Evolutionary conservation across 2,329 filamentous ascomycete genomes (phyloP).

Genomic region (Alternaria sp.): DNA sequence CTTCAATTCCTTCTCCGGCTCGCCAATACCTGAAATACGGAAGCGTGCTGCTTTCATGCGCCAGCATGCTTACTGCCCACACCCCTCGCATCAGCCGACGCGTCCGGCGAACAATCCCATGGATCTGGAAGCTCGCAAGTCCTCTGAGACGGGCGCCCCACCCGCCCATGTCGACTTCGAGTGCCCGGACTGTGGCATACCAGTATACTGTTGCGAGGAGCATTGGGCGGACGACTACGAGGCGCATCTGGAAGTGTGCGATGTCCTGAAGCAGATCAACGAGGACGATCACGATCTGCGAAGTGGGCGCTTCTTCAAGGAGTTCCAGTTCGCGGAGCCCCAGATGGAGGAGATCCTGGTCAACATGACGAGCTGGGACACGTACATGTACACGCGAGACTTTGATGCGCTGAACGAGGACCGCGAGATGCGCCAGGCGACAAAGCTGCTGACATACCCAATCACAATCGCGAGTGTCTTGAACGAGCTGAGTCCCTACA

Average conservation of each 20-base stretch:
- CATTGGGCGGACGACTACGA: constrained; percentile 98
- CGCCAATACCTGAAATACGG: constrained; percentile 86
- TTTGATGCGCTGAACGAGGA: constrained; percentile 92
- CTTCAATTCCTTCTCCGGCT: constrained; percentile 90
- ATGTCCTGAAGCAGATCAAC: constrained; percentile 89
- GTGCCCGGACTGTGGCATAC: constrained; percentile 93
- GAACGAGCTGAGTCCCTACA: constrained; percentile 94
- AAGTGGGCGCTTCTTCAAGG: constrained; percentile 88
- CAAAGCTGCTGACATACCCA: constrained; percentile 90
- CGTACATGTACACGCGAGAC: constrained; percentile 89
- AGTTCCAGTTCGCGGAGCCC: constrained; percentile 87
- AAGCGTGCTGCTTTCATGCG: constrained; percentile 88
- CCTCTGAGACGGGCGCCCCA: constrained; percentile 62
- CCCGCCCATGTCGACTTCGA: constrained; percentile 90
- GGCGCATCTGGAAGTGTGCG: constrained; percentile 88
- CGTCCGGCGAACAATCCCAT: constrained; percentile 69
- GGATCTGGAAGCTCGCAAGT: constrained; percentile 67
- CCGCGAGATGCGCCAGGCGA: constrained; percentile 89
- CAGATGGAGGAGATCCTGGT: constrained; percentile 92
- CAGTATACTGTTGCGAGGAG: constrained; percentile 90
- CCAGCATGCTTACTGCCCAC: constrained; percentile 91
- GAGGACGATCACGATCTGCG: constrained; percentile 96
- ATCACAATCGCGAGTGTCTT: constrained; percentile 88
- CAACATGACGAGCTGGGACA: constrained; percentile 99
- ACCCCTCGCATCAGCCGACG: constrained; percentile 82